These are phyloP conservation scores for Xylona heveae DNA, from an alignment of 495 filamentous ascomycete genomes.

Conservation along the genomic window DNA sequence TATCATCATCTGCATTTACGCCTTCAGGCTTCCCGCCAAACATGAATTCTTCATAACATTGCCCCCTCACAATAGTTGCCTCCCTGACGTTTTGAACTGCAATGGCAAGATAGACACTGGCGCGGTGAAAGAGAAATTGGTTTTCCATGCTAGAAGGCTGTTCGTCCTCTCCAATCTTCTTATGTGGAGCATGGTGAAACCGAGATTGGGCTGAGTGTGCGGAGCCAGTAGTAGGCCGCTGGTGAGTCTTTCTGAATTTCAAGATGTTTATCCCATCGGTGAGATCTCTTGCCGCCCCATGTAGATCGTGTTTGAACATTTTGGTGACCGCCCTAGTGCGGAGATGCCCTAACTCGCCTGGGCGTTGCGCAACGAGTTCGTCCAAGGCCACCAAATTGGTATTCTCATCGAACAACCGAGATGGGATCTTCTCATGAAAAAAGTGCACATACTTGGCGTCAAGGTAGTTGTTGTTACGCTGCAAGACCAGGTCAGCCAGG, in stretches of 20 bases:
- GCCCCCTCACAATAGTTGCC: too few species aligned
- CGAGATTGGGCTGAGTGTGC: neutral
- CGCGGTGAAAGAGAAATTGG: slow-evolving; percentile 57
- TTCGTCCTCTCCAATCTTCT: slow-evolving; percentile 41
- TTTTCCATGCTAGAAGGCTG: slow-evolving; percentile 51
- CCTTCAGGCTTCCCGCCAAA: slow-evolving; percentile 14
- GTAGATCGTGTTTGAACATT: slow-evolving; percentile 53
- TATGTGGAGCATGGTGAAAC: slow-evolving; percentile 14
- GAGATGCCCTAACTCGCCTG: slow-evolving; percentile 39
- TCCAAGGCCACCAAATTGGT: slow-evolving; percentile 42
- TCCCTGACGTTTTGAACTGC: slow-evolving; percentile 46
- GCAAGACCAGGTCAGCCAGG: slow-evolving; percentile 50
- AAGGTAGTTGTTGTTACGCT: slow-evolving; percentile 34
- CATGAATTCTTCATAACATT: slow-evolving; percentile 14
- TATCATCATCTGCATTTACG: slow-evolving; percentile 5
- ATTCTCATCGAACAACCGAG: slow-evolving; percentile 49
- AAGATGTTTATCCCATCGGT: slow-evolving; percentile 38
- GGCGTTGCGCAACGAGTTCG: slow-evolving; percentile 38
- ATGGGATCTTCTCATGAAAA: slow-evolving; percentile 75
- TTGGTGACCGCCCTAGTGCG: slow-evolving; percentile 51
- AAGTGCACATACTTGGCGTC: slow-evolving; percentile 73
- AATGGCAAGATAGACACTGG: slow-evolving; percentile 47
- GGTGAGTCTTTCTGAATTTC: slow-evolving; percentile 24
- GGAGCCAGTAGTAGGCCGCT: slow-evolving; percentile 18
- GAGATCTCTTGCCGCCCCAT: slow-evolving; percentile 43